These are phyloP conservation scores for Effrenium voratum DNA, from an alignment of 73 alveolate genomes.

Conservation along the genomic window DNA sequence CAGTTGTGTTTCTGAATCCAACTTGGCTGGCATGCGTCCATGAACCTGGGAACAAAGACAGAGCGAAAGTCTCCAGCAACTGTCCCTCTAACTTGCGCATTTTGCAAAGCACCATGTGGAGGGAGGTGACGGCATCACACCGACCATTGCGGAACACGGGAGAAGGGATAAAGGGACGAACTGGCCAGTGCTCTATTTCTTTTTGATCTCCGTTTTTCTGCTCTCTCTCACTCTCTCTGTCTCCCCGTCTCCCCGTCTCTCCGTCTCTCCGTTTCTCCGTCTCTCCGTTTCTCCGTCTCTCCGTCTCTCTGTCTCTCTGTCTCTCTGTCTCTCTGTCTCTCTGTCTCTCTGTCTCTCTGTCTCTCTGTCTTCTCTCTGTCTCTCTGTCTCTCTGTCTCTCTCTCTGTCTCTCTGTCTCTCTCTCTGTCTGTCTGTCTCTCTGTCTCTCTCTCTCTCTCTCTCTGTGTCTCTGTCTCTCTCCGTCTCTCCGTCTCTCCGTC, in stretches of 20 bases:
- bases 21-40: too few relatives aligned
- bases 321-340: background rate
- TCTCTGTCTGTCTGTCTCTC: background rate
- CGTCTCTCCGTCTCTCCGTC: background rate
- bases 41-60: too few relatives aligned
- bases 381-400: background rate
- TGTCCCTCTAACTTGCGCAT: too few relatives aligned
- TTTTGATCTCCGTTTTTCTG: too few relatives aligned
- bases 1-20: too few relatives aligned
- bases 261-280: constrained; percentile 37
- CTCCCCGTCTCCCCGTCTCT: constrained; percentile 51
- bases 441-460: background rate
- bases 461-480: background rate
- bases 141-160: too few relatives aligned
- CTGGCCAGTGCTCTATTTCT: too few relatives aligned
- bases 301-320: constrained; percentile 28
- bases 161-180: too few relatives aligned
- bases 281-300: constrained; percentile 45
- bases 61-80: too few relatives aligned
- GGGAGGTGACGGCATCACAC: too few relatives aligned
- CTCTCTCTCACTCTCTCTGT: too few relatives aligned
- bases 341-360: background rate
- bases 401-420: background rate
- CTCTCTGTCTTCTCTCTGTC: background rate
- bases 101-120: too few relatives aligned